Base-by-base conservation (phyloP, 1,284 basidiomycete species). In the Rhizoctonia solani region DNA sequence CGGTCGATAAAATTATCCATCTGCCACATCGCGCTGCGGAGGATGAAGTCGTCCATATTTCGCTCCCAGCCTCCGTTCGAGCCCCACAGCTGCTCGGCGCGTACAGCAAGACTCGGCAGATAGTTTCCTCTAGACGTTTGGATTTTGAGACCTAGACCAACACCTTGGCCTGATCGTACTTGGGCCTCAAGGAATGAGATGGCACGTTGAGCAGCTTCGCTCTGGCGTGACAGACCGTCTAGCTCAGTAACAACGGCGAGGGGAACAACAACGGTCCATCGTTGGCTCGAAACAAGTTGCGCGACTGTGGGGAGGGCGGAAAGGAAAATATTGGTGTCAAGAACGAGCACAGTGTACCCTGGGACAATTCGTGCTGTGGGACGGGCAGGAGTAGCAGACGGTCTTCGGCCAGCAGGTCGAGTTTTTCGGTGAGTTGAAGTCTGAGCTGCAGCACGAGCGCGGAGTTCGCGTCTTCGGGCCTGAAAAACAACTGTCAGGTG, bases 101-200 rank as follows among this genome's bases (percentile, higher is more conserved):
- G 87, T 44, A 98, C 87, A 72, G 80, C 88, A 37, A 99, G 82
- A 56, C 90, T 90, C 1, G 85, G 82, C 1, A 99, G 82, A 76
- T 98, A 98, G 76, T 98, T 99, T 72, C 96, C 96, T 69, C 89
- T 89, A 14, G 90, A 91, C 0, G 97, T 99, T 77, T 95, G 94
- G 9, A 98, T 88, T 79, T 98, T 98, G 77, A 98, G 85, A 16
- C 59, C 59, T 23, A 63, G 37, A 16, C 59, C 59, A 21, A 63
- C 59, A 37, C 59, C 34, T 32, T 63, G 46, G 14, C 59, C 25
- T 3, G 59, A 47, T 23, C 59, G 30, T 27, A 63, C 23, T 13
- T 52, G 34, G 2, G 59, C 3, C 16, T 63, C 59, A 34, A 63
- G 59, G 49, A 63, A 63, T 14, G 47, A 53, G 8, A 63, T 29